Conservation (phyloP, 371 early-diverging fungal species). For the Gilbertella persicaria region DNA sequence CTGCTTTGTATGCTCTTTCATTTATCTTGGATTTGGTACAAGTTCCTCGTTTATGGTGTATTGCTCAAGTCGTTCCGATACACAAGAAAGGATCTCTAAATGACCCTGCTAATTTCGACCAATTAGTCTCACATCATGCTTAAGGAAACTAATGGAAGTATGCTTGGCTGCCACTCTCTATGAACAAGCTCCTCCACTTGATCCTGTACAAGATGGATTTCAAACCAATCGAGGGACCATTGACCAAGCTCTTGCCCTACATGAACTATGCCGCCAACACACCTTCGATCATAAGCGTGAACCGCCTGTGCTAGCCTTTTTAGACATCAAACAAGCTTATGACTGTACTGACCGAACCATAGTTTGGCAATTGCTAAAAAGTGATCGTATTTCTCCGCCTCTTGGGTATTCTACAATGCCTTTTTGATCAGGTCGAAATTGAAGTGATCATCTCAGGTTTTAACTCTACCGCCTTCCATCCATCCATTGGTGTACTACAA, state of each 20-base stretch:
- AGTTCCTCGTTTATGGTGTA: slow-evolving; percentile 20
- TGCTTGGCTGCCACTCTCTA: not conserved
- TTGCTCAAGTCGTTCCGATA: slow-evolving; percentile 30
- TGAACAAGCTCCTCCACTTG: not conserved
- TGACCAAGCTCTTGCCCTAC: slow-evolving; percentile 13
- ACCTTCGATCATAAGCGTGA: not conserved
- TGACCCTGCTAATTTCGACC: slow-evolving; percentile 6
- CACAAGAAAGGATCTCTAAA: slow-evolving; percentile 11
- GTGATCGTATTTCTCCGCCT: not conserved
- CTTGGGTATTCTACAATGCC: not conserved
- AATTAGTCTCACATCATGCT: slow-evolving; percentile 4
- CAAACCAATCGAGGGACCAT: not conserved
- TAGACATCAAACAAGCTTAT: slow-evolving; percentile 29
- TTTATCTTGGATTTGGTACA: slow-evolving; percentile 21
- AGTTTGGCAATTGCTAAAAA: slow-evolving; percentile 1
- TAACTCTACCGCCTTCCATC: not conserved
- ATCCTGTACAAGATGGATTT: slow-evolving; percentile 26
- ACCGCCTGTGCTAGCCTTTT: slow-evolving; percentile 15
- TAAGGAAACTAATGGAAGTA: slow-evolving; percentile 1
- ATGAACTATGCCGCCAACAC: not conserved
- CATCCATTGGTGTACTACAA: slow-evolving; percentile 5
- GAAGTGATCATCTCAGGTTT: not conserved
- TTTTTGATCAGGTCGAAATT: slow-evolving; percentile 5
- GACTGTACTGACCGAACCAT: slow-evolving; percentile 19
- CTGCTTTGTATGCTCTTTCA: slow-evolving; percentile 5